phyloP scores from a whole-genome alignment of 2,329 filamentous ascomycete species.

The Claviceps citrina region DNA sequence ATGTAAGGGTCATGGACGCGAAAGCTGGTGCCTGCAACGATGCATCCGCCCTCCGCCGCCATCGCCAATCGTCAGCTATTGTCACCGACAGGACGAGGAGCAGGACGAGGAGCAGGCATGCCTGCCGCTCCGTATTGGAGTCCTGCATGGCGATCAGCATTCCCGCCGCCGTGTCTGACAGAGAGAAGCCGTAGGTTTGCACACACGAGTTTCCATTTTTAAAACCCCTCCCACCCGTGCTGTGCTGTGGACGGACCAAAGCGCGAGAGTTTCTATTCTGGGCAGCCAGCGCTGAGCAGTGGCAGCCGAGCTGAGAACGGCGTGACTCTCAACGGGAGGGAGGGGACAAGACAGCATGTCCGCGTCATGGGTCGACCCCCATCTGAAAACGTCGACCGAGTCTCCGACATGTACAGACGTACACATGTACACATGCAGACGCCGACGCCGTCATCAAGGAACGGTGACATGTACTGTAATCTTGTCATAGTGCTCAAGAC shows the following conservation, averaged over 20 bases:
- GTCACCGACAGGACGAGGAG: not conserved
- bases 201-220: conserved; percentile 1
- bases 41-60: not conserved
- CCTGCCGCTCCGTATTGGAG: too few relatives aligned
- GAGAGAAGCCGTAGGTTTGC: not conserved
- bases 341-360: not conserved
- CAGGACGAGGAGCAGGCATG: too few relatives aligned
- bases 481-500: too few relatives aligned
- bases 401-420: not conserved
- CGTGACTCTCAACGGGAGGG: not conserved
- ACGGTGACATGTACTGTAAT: not conserved
- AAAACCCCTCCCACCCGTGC: not conserved
- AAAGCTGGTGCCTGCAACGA: not conserved
- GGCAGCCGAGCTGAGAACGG: not conserved
- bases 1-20: too few relatives aligned
- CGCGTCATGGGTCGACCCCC: not conserved
- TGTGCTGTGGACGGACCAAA: too few relatives aligned
- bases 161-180: not conserved
- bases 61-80: not conserved
- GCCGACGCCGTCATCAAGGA: not conserved
- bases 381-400: not conserved
- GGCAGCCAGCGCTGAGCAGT: too few relatives aligned
- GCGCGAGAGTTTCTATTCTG: not conserved
- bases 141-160: not conserved
- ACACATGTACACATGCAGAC: not conserved